Conservation (phyloP, 208 protist species). For the Porcisia deanei region DNA sequence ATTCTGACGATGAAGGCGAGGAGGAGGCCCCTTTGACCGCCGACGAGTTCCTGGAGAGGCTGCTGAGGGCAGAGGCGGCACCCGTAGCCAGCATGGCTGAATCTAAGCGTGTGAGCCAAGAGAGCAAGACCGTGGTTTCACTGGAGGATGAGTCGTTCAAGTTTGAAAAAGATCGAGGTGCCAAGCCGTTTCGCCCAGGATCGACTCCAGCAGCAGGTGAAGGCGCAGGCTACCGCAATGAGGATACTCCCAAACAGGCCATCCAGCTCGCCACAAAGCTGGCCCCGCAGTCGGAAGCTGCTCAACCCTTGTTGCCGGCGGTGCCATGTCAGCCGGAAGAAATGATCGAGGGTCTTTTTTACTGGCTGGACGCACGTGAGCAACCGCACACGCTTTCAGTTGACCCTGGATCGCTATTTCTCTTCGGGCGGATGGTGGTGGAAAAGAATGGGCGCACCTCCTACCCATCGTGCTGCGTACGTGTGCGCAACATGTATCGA, state of each 20-base stretch:
- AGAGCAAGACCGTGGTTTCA: slow-evolving; percentile 23
- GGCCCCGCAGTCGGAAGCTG: slow-evolving; percentile 7
- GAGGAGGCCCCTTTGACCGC: slow-evolving; percentile 34
- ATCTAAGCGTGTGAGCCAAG: slow-evolving; percentile 6
- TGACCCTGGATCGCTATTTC: slow-evolving; percentile 83
- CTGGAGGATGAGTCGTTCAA: slow-evolving; percentile 35
- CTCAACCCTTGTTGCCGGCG: background rate
- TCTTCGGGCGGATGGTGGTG: slow-evolving; percentile 84
- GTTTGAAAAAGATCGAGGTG: slow-evolving; percentile 16
- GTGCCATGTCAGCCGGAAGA: slow-evolving; percentile 7
- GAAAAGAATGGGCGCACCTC: slow-evolving; percentile 34
- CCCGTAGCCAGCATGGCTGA: background rate
- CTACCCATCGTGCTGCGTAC: slow-evolving; percentile 82
- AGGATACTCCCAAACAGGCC: slow-evolving; percentile 34
- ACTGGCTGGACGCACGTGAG: slow-evolving; percentile 92
- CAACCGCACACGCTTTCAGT: slow-evolving; percentile 65
- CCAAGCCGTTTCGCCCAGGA: slow-evolving; percentile 8
- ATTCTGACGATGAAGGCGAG: slow-evolving; percentile 32
- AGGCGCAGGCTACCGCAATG: slow-evolving; percentile 32
- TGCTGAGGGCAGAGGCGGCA: slow-evolving; percentile 25
- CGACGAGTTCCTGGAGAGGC: slow-evolving; percentile 31
- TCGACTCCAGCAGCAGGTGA: background rate
- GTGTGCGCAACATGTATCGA: slow-evolving; percentile 81
- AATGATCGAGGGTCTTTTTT: slow-evolving; percentile 45
- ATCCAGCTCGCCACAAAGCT: slow-evolving; percentile 28